These are phyloP conservation scores for Pseudogymnoascus sp. DNA, from an alignment of 2,329 filamentous ascomycete genomes.

Conservation along the genomic window DNA sequence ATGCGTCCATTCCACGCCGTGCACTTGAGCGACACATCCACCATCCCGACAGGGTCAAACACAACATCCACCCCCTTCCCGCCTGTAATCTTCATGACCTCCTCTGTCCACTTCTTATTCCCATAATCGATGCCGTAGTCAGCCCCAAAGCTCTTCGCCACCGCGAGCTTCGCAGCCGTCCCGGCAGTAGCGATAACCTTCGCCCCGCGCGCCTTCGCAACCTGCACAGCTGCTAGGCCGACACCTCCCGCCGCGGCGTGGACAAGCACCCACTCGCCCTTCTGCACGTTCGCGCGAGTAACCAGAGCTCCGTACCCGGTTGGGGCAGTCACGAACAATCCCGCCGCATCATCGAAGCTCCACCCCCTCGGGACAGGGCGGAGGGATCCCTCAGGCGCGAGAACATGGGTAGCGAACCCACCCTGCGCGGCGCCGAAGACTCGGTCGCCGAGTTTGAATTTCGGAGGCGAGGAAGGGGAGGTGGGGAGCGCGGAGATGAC, in stretches of 20 bases:
- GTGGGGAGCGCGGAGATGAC: conserved; percentile 60
- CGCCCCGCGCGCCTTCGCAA: conserved; percentile 86
- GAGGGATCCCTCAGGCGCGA: conserved; percentile 56
- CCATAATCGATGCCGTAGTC: conserved; percentile 77
- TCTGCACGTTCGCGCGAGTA: conserved; percentile 64
- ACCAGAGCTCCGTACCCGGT: conserved; percentile 83
- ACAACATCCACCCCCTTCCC: conserved; percentile 74
- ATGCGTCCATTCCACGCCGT: conserved; percentile 88
- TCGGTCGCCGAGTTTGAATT: conserved; percentile 67
- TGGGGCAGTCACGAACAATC: conserved; percentile 84
- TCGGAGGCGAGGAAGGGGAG: conserved; percentile 33
- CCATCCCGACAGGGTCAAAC: conserved; percentile 86
- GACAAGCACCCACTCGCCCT: conserved; percentile 78
- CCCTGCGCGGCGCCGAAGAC: conserved; percentile 86
- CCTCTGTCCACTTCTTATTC: conserved; percentile 51
- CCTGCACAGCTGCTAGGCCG: conserved; percentile 82
- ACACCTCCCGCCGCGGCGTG: conserved; percentile 91
- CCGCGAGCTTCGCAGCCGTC: conserved; percentile 66
- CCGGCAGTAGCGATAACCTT: conserved; percentile 91
- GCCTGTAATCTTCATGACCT: conserved; percentile 69
- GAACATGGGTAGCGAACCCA: conserved; percentile 71
- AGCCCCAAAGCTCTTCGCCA: conserved; percentile 74
- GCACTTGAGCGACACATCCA: conserved; percentile 83
- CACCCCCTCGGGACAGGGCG: conserved; percentile 71
- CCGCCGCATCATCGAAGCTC: conserved; percentile 77